Evolutionary conservation across 2,329 filamentous ascomycete species (phyloP), one percentile per base, ranked within the genome.

Genomic region (Cytospora paraplurivora): DNA sequence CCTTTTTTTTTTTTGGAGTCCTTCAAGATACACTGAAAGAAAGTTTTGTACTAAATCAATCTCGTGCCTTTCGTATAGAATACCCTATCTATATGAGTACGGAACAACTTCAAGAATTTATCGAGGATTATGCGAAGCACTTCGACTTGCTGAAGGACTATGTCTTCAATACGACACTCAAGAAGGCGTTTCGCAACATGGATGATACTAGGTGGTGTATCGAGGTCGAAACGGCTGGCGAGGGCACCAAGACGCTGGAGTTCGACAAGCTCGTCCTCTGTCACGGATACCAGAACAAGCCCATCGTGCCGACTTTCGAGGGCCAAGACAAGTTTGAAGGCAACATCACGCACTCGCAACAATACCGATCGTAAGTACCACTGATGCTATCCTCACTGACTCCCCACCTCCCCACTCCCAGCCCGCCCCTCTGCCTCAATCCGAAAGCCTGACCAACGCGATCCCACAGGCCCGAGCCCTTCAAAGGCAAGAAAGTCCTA

Each of bases 41-140:
- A 17, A 8, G 7, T 11, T 19, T 12, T 7, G n/a, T 38, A 35
- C 52, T 55, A 33, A 56, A 3, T 10, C 21, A 4, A 4, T 19
- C 7, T 52, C 13, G 10, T 17, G 19, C 2, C 8, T 53, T 33
- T 38, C 15, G 27, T 5, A 27, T 49, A 63, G 62, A 56, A 27
- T 66, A 66, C 38, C 64, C 64, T 3, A 62, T 64, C 33, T 66
- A 61, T 11, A 49, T 66, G 58, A 51, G 32, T 35, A 52, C 62
- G 21, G 59, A 41, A 1, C 62, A 74, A 27, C 70, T 77, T 15
- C 62, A 73, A 56, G 59, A 67, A n/a, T 77, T 76, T 13, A 68
- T 76, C 4, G 72, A 75, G 51, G 67, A 65, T 56, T 77, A 76
- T 41, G 71, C 69, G 4, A 66, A 72, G 35, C 72, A 76, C 64